Evolutionary conservation across 257 asterid genomes (phyloP), one percentile per base, ranked within the genome.

Genomic region (Fraxinus cuspidata): DNA sequence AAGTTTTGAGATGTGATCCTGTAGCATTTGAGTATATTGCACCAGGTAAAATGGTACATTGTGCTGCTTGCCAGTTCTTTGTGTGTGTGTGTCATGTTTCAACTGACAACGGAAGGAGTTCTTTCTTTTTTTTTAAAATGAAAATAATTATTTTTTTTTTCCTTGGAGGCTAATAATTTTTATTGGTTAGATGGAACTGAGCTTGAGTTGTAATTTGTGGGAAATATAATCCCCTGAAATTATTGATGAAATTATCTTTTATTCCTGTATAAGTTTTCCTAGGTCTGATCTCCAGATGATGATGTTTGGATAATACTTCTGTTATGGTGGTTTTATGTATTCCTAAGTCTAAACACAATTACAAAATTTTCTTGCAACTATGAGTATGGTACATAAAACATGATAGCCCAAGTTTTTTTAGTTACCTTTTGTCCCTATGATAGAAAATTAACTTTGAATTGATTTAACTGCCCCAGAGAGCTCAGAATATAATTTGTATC

Each of bases 11-110:
- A 76, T 90, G 84, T 64, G 90, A 89, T 79, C 81, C 97, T 56
- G 90, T 88, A 76, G 91, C 96, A 78, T 88, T 89, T 81, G 91
- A 85, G 76, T 83, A 79, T 76, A 80, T 42, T 23, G 72, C 79
- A 81, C 92, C 94, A 89, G 97, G 96, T 92, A 93, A 88, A 88
- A 83, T 84, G 82, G 83, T 85, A 87, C 79, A 72, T 70, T 64
- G 72, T 67, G 81, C 79, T 73, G 75, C 69, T 77, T 82, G 51
- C 75, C 34, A 44, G 65, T 76, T 19, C 47, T 75, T 42, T 49
- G 29, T 71, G 25, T 68, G 69, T 76, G 68, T 76, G 77, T 70
- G 78, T 78, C 72, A 21, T 73, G 37, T 51, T 42, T 21, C 74
- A 56, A 49, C 76, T 34, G 7, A 34, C 42, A 19, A 23, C 34